phyloP scores from a whole-genome alignment of 2,329 filamentous ascomycete genomes.

The Rutstroemia sp. region DNA sequence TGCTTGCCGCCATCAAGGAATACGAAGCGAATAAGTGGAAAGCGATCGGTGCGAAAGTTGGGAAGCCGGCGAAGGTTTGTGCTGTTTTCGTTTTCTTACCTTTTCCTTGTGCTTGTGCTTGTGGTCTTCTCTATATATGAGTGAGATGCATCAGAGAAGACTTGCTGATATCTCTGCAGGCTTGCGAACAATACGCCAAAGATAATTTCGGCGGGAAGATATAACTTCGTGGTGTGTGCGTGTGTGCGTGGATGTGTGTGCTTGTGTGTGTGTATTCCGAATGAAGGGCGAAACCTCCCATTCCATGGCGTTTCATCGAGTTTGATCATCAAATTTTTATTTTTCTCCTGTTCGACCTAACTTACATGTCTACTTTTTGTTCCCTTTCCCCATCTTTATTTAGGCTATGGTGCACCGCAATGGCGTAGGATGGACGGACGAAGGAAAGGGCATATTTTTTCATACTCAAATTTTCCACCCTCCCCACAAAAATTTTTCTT shows the following conservation, averaged over 20 bases:
- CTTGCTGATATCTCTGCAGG: constrained; percentile 37
- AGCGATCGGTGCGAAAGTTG: constrained; percentile 89
- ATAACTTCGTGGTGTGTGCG: constrained; percentile 9
- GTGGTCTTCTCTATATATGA: background rate
- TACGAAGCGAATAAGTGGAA: constrained; percentile 99
- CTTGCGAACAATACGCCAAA: constrained; percentile 89
- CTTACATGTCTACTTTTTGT: background rate
- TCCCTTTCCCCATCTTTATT: background rate
- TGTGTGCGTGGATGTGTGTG: too few relatives aligned
- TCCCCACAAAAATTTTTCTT: too few relatives aligned
- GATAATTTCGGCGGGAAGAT: constrained; percentile 61
- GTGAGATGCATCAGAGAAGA: background rate
- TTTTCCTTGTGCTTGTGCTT: too few relatives aligned
- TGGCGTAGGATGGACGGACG: too few relatives aligned
- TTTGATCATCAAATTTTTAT: background rate
- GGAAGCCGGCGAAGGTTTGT: constrained; percentile 86
- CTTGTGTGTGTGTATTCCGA: too few relatives aligned
- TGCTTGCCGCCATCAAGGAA: constrained; percentile 93
- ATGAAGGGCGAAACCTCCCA: background rate
- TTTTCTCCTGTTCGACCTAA: background rate
- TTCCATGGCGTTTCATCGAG: background rate
- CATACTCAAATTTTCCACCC: too few relatives aligned
- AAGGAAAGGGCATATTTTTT: too few relatives aligned
- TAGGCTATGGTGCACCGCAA: background rate
- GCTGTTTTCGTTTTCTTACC: background rate